These are phyloP conservation scores for Symbiodinium natans DNA, from an alignment of 73 alveolate species.

Conservation along the genomic window DNA sequence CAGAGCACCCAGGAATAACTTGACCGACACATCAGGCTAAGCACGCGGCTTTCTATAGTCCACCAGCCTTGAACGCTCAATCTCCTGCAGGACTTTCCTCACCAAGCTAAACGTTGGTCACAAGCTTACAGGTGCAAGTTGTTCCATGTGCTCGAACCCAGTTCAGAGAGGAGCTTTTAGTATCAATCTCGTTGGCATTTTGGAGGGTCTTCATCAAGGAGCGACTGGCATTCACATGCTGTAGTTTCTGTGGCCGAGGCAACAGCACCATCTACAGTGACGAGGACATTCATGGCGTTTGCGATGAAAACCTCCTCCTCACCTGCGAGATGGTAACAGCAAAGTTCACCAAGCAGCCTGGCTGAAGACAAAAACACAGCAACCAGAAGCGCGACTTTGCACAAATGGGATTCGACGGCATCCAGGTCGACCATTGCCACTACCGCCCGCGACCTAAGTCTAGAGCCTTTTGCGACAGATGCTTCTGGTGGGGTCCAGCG, in stretches of 20 bases:
- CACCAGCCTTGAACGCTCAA: no score
- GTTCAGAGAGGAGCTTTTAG: background rate
- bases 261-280: slow-evolving; percentile 63
- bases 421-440: slow-evolving; percentile 3
- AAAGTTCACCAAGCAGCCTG: slow-evolving; percentile 16
- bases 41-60: no score
- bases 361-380: background rate
- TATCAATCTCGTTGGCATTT: background rate
- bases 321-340: slow-evolving; percentile 66
- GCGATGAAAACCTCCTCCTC: slow-evolving; percentile 55
- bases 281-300: slow-evolving; percentile 67
- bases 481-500: background rate
- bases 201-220: background rate
- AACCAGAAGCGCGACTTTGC: no score
- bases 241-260: background rate
- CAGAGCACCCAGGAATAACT: no score
- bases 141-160: background rate
- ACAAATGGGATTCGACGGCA: background rate
- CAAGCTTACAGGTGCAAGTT: background rate
- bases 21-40: no score
- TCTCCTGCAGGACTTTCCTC: slow-evolving; percentile 50
- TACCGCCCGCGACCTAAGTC: background rate
- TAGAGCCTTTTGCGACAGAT: background rate
- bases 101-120: slow-evolving; percentile 55
- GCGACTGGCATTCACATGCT: background rate